Conservation (phyloP, 164 flowering plant genomes). For the Vitis labrusca region DNA sequence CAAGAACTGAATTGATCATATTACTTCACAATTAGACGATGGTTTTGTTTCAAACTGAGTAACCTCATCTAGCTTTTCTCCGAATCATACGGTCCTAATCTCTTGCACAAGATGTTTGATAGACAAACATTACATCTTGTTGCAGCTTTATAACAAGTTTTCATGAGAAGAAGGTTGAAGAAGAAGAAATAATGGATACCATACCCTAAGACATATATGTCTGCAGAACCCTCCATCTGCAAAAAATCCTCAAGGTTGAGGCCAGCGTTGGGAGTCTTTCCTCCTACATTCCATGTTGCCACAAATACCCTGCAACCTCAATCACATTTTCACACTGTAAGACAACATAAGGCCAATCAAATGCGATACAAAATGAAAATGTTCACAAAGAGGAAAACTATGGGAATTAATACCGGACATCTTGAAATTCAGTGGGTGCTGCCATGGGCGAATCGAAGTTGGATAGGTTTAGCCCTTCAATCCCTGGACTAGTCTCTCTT, state of each 20-base stretch:
- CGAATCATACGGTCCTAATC: no score
- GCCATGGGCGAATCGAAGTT: slow-evolving; percentile 51
- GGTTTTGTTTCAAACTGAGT: no score
- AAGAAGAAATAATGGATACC: slow-evolving; percentile 5
- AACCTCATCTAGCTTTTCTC: no score
- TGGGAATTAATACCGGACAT: slow-evolving; percentile 45
- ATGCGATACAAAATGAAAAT: neutral
- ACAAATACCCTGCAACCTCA: slow-evolving; percentile 64
- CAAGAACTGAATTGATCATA: neutral
- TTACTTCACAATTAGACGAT: neutral
- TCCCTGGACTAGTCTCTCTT: slow-evolving; percentile 43
- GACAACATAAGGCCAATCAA: neutral
- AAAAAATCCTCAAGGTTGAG: slow-evolving; percentile 88
- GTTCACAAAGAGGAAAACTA: neutral
- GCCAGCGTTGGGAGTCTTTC: slow-evolving; percentile 59
- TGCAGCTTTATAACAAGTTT: no score
- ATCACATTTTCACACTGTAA: neutral
- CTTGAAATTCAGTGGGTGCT: slow-evolving; percentile 41
- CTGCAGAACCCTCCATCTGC: slow-evolving; percentile 76
- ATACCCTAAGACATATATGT: slow-evolving; percentile 87
- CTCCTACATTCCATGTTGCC: slow-evolving; percentile 98
- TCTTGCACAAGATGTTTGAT: no score
- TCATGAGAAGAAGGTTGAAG: neutral
- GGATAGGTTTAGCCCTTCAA: slow-evolving; percentile 61
- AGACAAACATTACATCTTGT: no score